Conservation (phyloP, 1,284 basidiomycete species). For the Rhizoctonia solani region DNA sequence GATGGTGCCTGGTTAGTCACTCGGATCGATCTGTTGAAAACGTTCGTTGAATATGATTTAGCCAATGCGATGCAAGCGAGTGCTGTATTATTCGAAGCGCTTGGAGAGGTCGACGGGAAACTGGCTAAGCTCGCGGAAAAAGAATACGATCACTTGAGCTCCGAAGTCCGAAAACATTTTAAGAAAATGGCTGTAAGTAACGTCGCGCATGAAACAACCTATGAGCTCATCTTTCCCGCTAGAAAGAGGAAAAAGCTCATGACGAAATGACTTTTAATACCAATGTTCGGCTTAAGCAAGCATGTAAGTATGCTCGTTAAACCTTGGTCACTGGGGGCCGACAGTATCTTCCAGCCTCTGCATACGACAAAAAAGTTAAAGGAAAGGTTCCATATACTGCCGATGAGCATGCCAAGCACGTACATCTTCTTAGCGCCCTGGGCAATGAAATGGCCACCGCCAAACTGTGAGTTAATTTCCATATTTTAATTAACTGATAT, state of each 20-base stretch:
- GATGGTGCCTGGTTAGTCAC: constrained; percentile 61
- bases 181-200: constrained; percentile 69
- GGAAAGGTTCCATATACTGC: constrained; percentile 66
- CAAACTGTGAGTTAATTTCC: constrained; percentile 61
- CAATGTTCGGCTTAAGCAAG: constrained; percentile 76
- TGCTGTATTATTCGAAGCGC: constrained; percentile 66
- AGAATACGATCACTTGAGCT: constrained; percentile 65
- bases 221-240: constrained; percentile 32
- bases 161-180: constrained; percentile 80
- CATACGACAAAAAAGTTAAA: constrained; percentile 77
- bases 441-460: constrained; percentile 77
- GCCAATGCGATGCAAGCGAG: constrained; percentile 67
- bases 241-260: constrained; percentile 80
- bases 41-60: constrained; percentile 42
- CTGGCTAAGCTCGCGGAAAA: constrained; percentile 73
- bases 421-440: constrained; percentile 68
- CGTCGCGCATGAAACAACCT: background rate
- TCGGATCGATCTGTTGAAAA: background rate
- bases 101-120: constrained; percentile 70
- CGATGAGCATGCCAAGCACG: constrained; percentile 76
- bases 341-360: constrained; percentile 53
- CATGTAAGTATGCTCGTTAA: constrained; percentile 51
- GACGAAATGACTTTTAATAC: constrained; percentile 69
- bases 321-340: background rate
- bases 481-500: background rate